Conservation (phyloP, 108 stramenopile genomes). For the Skeletonema potamos region DNA sequence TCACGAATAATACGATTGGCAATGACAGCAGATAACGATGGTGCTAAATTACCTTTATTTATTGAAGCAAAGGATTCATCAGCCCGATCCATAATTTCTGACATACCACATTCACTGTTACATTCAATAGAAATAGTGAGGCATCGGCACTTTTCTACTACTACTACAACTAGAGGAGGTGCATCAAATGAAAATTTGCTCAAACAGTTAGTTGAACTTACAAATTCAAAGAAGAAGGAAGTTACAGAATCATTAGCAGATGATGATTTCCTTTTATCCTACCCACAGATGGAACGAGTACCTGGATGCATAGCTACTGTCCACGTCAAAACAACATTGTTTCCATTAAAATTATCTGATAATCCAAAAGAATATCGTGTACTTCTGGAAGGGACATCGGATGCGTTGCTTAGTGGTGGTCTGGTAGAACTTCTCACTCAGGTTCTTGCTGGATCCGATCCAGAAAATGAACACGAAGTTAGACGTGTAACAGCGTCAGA, state of each 20-base stretch:
- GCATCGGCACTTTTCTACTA: neutral
- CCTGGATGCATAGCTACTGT: slow-evolving; percentile 83
- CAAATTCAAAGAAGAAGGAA: slow-evolving; percentile 1
- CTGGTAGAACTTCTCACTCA: slow-evolving; percentile 53
- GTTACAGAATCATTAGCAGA: neutral
- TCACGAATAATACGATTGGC: neutral
- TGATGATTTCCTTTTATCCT: neutral
- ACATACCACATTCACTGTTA: slow-evolving; percentile 2
- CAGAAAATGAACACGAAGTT: neutral
- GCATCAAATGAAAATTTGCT: slow-evolving; percentile 12
- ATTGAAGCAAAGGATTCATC: slow-evolving; percentile 10
- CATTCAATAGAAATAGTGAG: slow-evolving; percentile 30
- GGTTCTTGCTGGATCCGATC: slow-evolving; percentile 9
- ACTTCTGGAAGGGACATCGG: slow-evolving; percentile 56
- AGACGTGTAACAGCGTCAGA: slow-evolving; percentile 32
- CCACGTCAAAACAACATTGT: slow-evolving; percentile 45
- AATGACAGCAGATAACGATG: neutral
- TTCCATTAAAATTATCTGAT: neutral
- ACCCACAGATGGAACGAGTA: slow-evolving; percentile 45
- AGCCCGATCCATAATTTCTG: slow-evolving; percentile 5
- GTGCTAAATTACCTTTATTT: slow-evolving; percentile 13
- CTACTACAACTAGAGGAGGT: neutral
- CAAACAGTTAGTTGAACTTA: slow-evolving; percentile 32
- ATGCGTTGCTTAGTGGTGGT: slow-evolving; percentile 78
- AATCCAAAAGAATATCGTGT: slow-evolving; percentile 37